Percentiles rank a stretch among this genome's conserved stretches.
Evolutionary conservation across 768 basidiomycete species (phyloP).

Genomic region (Suillus variegatus): DNA sequence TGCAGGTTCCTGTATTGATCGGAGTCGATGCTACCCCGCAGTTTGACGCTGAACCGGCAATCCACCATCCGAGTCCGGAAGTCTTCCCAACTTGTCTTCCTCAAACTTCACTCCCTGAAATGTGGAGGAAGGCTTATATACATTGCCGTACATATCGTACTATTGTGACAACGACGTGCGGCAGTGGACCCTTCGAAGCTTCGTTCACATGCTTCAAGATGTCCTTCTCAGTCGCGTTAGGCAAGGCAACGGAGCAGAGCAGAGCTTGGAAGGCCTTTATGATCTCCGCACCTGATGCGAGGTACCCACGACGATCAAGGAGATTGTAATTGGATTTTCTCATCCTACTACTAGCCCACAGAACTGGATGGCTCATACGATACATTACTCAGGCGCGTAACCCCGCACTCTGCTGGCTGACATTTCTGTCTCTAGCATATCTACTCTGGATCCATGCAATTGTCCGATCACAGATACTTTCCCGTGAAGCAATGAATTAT

Average conservation of each 20-base stretch:
- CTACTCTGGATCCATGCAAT: not conserved
- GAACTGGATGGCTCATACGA: conserved; percentile 1
- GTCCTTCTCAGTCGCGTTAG: not conserved
- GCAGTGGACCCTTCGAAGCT: conserved; percentile 5
- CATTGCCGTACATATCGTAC: conserved; percentile 9
- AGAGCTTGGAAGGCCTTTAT: conserved; percentile 13
- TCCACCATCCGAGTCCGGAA: conserved; percentile 4
- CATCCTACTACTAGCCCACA: conserved; percentile 4
- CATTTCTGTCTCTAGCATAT: not conserved
- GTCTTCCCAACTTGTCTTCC: not conserved
- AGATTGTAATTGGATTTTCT: conserved; percentile 11
- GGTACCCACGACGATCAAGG: conserved; percentile 26
- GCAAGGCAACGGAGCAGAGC: conserved; percentile 10
- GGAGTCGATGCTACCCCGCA: conserved; percentile 13
- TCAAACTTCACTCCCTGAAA: not conserved
- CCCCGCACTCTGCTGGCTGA: conserved; percentile 1
- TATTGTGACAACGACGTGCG: not conserved
- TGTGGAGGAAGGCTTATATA: not conserved
- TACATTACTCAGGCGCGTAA: conserved; percentile 11
- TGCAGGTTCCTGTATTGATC: conserved; percentile 7
- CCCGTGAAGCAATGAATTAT: not conserved
- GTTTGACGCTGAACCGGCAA: conserved; percentile 7
- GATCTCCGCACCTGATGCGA: conserved; percentile 17
- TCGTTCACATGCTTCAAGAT: conserved; percentile 5
- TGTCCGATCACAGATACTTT: conserved; percentile 11